Evolutionary conservation across 345 rosid genomes (phyloP), one percentile per base, ranked within the genome.

Genomic region (Erodium maritimum): DNA sequence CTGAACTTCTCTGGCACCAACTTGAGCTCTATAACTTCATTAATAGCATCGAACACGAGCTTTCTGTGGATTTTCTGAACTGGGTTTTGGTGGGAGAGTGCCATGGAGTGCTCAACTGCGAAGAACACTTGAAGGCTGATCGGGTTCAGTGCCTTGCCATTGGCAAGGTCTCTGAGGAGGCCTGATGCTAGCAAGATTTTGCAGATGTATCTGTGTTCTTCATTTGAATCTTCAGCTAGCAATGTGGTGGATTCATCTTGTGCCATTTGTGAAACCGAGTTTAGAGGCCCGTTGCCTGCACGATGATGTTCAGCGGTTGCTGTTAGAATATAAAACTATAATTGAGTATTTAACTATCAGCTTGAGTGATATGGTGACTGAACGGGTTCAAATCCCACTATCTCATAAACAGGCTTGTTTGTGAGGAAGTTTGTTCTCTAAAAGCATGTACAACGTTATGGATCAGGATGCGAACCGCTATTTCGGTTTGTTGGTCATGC

Each of bases 21-120:
- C 59, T 78, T 89, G 33, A 62, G 69, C 33, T 69, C 71, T 60
- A 85, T 65, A 68, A 82, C 76, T 74, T 89, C 94, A 59, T 87
- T 80, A 58, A 79, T 77, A 62, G 80, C 78, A 70, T 93, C 94
- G 24, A 85, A 89, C 62, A 86, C 34, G 5, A 93, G 86, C 69
- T 79, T 82, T 70, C 94, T 80, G 62, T 66, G 74, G 70, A 65
- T 73, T 70, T 68, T 80, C 65, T 70, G 78, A 23, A 64, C 60
- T 48, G 42, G 61, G 54, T 81, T 70, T 4, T 63, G 55, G 57
- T 62, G 77, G 45, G 56, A 61, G 57, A 57, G 57, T 62, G 76
- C 64, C 59, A 74, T 77, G 63, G 61, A 67, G 61, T 79, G 83
- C 69, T 84, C 97, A 61, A 91, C 74, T 64, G 74, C 68, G 45